Evolutionary conservation across 176 grass and related monocot species (phyloP), one percentile per base, ranked within the genome.

Genomic region (Oryza punctata): DNA sequence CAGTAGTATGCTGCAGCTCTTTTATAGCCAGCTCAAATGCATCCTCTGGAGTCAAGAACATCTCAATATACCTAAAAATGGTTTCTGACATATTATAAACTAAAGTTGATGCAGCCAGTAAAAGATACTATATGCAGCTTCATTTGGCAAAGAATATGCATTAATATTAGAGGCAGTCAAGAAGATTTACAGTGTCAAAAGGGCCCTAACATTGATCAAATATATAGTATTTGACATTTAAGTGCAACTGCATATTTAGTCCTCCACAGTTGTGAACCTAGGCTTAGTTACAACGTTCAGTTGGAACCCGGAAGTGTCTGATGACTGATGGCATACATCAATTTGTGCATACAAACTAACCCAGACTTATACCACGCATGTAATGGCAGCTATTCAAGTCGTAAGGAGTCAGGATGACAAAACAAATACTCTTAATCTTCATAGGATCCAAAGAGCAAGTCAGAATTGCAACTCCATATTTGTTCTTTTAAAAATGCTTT

Each of bases 41-140:
- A 80, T 74, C 19, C 27, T 70, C 21, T 77, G 52, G 40, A 77
- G 11, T 30, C 0, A 24, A 70, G 23, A 21, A 2, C 38, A 77
- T 77, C 12, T 77, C 15, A 82, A 47, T 18, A n/a, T 82, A 77
- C 15, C 28, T 41, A 50, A 40, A 19, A 72, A 24, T 50, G n/a
- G 32, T 67, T 78, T 57, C 44, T 32, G 15, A 73, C 35, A 52
- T 25, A 35, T 23, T 66, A 38, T 46, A 72, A 10, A 45, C 4
- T 8, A 67, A 18, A 16, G 19, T 47, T 61, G 21, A 61, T 61
- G 9, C 21, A 10, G n/a, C 21, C 21, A 61, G 3, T 38, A 44
- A 18, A 78, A 44, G 23, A 25, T 78, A 5, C 23, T 9, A 27
- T 12, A 3, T 2, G 40, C 16, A 77, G 32, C 44, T 49, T 27